Evolutionary conservation across 2,329 filamentous ascomycete species (phyloP).

Genomic region (Penicillium sp.): DNA sequence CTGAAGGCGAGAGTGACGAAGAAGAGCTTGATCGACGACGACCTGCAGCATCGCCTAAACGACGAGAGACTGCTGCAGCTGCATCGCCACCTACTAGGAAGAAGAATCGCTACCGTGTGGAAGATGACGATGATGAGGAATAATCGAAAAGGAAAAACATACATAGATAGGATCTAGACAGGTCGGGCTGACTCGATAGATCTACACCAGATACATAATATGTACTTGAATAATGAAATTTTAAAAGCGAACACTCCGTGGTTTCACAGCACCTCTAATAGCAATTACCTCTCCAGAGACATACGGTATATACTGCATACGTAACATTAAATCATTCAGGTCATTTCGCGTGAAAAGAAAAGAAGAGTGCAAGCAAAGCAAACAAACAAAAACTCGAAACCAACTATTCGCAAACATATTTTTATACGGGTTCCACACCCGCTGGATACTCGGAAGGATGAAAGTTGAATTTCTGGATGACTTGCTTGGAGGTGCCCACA

Average conservation of each 20-base stretch:
- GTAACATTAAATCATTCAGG: background rate
- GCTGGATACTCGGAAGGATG: conserved; percentile 32
- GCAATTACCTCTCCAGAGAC: background rate
- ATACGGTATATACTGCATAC: background rate
- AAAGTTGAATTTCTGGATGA: conserved; percentile 34
- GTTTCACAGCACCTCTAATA: background rate
- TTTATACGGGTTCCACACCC: conserved; percentile 12
- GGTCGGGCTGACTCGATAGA: background rate
- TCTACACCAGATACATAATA: background rate
- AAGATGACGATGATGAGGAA: conserved; percentile 47
- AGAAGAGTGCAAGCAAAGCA: background rate
- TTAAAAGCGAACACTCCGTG: background rate
- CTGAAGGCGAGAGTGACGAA: conserved; percentile 40
- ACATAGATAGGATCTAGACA: background rate
- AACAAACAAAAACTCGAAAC: background rate
- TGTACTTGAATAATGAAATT: background rate
- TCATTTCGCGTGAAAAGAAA: conserved; percentile 9
- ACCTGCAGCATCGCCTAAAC: conserved; percentile 17
- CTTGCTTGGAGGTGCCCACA: conserved; percentile 29
- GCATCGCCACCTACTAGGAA: conserved; percentile 38
- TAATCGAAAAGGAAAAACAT: background rate
- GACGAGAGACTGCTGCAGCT: conserved; percentile 15
- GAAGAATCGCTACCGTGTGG: conserved; percentile 46
- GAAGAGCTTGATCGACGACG: conserved; percentile 21
- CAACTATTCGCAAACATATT: background rate